Evolutionary conservation across 2,329 filamentous ascomycete species (phyloP), one percentile per base, ranked within the genome.

Genomic region (Exophiala phaeomuriformis): DNA sequence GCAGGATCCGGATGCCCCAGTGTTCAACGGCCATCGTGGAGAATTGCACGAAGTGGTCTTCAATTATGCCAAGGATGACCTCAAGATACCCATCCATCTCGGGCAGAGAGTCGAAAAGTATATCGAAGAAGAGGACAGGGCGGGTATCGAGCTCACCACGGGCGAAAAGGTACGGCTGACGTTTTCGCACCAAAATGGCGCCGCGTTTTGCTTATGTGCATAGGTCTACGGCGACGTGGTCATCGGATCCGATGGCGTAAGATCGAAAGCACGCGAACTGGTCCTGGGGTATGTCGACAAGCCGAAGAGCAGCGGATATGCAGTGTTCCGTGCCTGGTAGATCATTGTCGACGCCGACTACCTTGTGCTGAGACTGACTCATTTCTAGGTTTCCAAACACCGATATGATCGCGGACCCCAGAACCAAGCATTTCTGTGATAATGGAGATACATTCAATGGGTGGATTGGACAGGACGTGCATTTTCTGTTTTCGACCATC

Each of bases 11-110:
- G 73, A 76, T 10, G 73, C 75, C 8, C 79, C 80, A 0, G 74
- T 77, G 6, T 78, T 82, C 62, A 82, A 83, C 47, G 80, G 80
- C 0, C 80, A 83, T 59, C 67, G 80, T 12, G 80, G 80, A 19
- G 80, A 83, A 66, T 67, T 83, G 54, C 80, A 83, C 56, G 70
- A 77, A 50, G 73, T 83, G n/a, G 72, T 83, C 2, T 83, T 81
- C 53, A 75, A 79, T 35, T 77, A 82, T 60, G 79, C 78, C 1
- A 71, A 70, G 39, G 72, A 81, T 47, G 75, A 77, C 47, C 66
- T 82, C 5, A 71, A 71, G 0, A 80, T 83, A 44, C 74, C 78
- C 0, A 80, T 83, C 32, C 72, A 79, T 50, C 69, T 83, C 2
- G 76, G 75, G 3, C 70, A 76, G 12, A 68, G 67, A 7, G 77